Base-by-base conservation (phyloP, 2,329 filamentous ascomycete species). In the Phialocephala sp. region DNA sequence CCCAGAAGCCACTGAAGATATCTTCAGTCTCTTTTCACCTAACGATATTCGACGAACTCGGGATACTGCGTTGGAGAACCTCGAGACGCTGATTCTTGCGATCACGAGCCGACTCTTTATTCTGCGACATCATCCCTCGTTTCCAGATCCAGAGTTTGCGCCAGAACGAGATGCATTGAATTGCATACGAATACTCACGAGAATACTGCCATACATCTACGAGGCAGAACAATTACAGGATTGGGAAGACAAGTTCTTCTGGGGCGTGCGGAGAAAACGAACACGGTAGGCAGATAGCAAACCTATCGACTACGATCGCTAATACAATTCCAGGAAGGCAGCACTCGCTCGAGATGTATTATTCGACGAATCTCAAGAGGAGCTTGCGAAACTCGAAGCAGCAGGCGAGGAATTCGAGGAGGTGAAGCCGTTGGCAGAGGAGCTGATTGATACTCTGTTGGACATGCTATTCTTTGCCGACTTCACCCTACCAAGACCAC, bases 181-280 rank as follows among this genome's bases (percentile, higher is more conserved):
- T 80, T 99, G 95, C 78, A 89, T 99, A 74, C 88, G 95, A 37
- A 88, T 98, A 57, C 84, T 99, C 60, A 98, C 94, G 15, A 88
- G 95, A 15, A 81, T 99, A 57, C 83, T 99, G 35, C 95, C 95
- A 5, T 99, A 92, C 76, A 79, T 99, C 27, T 97, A 97, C 78
- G 95, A 99, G 79, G 90, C 90, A 60, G 94, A 97, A 52, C 85
- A 90, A 61, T 80, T 99, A 59, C 86, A 90, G 67, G 79, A 83
- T 71, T 99, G 95, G 95, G 93, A 98, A 76, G 90, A 97, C 68
- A 88, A 85, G 67, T 97, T 99, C 84, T 97, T 99, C 76, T 98
- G 95, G 95, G 85, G 86, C 1, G 82, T 86, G 56, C 85, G 93
- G 71, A 86, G 87, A 78, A 93, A 89, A 79, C 88, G 85, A 77